Conservation (phyloP, 2,329 filamentous ascomycete genomes). For the Neofusicoccum sp. region DNA sequence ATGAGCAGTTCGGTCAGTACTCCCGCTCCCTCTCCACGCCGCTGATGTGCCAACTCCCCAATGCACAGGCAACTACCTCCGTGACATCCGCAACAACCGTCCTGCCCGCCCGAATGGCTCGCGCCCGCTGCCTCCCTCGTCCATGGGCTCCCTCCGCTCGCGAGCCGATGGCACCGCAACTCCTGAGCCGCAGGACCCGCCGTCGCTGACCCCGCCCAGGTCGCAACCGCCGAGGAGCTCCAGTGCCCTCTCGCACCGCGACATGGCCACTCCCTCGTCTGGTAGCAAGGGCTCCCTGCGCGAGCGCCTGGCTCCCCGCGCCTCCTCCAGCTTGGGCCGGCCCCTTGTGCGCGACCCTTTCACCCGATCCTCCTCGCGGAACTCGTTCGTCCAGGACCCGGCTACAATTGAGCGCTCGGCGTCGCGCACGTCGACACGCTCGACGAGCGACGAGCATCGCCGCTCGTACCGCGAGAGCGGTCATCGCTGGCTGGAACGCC, state of each 20-base stretch:
- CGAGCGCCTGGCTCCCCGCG: conserved; percentile 30
- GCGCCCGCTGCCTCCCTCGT: conserved; percentile 62
- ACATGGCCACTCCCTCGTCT: conserved; percentile 34
- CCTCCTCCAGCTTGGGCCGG: conserved; percentile 19
- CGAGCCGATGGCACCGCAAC: conserved; percentile 28
- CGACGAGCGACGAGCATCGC: conserved; percentile 58
- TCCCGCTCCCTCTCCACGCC: not conserved
- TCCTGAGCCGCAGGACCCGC: conserved; percentile 27
- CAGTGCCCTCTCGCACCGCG: conserved; percentile 21
- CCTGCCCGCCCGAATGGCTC: conserved; percentile 70
- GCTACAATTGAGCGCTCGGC: conserved; percentile 53
- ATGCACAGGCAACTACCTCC: conserved; percentile 66
- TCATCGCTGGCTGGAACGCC: conserved; percentile 78
- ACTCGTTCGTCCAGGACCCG: conserved; percentile 37
- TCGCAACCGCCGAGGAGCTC: conserved; percentile 3
- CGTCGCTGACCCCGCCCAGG: conserved; percentile 27
- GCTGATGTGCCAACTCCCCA: conserved; percentile 18
- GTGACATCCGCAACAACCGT: conserved; percentile 70
- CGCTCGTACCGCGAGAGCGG: conserved; percentile 73
- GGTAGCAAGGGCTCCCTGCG: conserved; percentile 37
- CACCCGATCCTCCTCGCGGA: conserved; percentile 42
- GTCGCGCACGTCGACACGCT: conserved; percentile 28
- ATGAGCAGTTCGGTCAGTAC: conserved; percentile 43
- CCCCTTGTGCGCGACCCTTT: conserved; percentile 42
- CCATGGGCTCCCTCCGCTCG: conserved; percentile 34